phyloP scores from a whole-genome alignment of 768 basidiomycete species.

The Wakefieldia striispora region DNA sequence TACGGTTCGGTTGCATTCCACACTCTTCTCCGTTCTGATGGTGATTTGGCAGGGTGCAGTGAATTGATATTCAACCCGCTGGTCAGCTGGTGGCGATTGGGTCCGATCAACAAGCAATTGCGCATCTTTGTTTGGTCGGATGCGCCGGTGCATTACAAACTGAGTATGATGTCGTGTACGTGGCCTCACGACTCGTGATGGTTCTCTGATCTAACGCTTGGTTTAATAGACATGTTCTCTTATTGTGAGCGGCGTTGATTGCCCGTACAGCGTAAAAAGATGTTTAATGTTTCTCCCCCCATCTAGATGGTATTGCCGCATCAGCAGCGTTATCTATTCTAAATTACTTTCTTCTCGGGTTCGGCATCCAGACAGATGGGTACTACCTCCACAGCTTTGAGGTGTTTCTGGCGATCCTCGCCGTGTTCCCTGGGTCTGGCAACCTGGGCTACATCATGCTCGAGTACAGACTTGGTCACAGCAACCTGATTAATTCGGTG shows the following conservation, averaged over 20 bases:
- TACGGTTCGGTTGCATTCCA: constrained; percentile 40
- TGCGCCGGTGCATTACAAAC: constrained; percentile 80
- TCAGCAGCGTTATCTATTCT: constrained; percentile 59
- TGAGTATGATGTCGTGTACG: constrained; percentile 56
- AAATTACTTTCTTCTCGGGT: constrained; percentile 76
- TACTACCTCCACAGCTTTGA: constrained; percentile 80
- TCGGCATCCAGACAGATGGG: constrained; percentile 66
- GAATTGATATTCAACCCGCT: constrained; percentile 85
- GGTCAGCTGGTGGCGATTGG: constrained; percentile 69
- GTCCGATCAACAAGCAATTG: constrained; percentile 82
- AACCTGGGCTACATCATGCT: constrained; percentile 68
- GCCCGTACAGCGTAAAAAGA: not conserved
- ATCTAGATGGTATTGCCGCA: constrained; percentile 56
- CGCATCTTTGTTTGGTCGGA: constrained; percentile 75
- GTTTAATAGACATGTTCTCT: constrained; percentile 44
- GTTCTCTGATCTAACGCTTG: constrained; percentile 4
- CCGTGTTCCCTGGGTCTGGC: constrained; percentile 73
- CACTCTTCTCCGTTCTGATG: not conserved
- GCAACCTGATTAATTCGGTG: constrained; percentile 12
- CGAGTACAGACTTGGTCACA: constrained; percentile 65
- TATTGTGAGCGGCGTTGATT: constrained; percentile 38
- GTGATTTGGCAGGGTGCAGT: constrained; percentile 20
- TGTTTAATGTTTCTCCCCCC: not conserved
- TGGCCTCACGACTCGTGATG: constrained; percentile 2
- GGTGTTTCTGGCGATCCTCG: constrained; percentile 69